Base-by-base conservation (phyloP, 192 early-diverging fungal genomes). In the Linnemannia hyalina region DNA sequence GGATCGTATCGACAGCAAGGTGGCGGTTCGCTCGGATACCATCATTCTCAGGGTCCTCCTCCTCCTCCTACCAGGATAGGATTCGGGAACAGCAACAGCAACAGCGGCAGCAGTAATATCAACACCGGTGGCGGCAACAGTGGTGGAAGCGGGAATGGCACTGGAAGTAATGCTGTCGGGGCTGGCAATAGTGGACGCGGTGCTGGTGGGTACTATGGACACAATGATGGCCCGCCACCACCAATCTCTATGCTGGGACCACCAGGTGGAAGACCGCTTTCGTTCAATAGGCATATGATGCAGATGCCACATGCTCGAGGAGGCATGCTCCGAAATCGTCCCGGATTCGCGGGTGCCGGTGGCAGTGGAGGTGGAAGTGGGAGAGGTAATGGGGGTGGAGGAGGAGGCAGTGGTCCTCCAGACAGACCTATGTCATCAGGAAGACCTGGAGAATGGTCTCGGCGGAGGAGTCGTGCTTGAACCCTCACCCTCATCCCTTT, bases 281-380 rank as follows among this genome's bases (percentile, higher is more conserved):
- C 82, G 3, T 85, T 85, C 68, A 78, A 65, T 41, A 74, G 82
- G 78, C 75, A 54, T 29, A 85, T 80, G 82, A 80, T 79, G 77
- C 78, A 70, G 36, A 85, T 85, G 77, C 73, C 77, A 9, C 82
- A 85, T 68, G 41, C 52, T 38, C 38, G 82, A 20, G 82, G 82
- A 8, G 29, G 60, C 15, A 65, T 75, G 35, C 26, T 65, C 26
- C 74, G 63, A 16, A 35, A 40, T n/a, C 76, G 82, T 60, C 40
- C 52, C 41, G 77, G 82, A 41, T 83, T 78, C 42, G 80, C 68
- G 23, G 40, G 70, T 6, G 47, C 38, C 42, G 72, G 78, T 47
- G 42, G 74, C 15, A 23, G 54, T 29, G 74, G 68, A 9, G 22
- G 16, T 41, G 40, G n/a, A 7, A 35, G 46, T 29, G 57, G 71